Evolutionary conservation across 2,329 filamentous ascomycete species (phyloP), one percentile per base, ranked within the genome.

Genomic region (Colletotrichum melonis): DNA sequence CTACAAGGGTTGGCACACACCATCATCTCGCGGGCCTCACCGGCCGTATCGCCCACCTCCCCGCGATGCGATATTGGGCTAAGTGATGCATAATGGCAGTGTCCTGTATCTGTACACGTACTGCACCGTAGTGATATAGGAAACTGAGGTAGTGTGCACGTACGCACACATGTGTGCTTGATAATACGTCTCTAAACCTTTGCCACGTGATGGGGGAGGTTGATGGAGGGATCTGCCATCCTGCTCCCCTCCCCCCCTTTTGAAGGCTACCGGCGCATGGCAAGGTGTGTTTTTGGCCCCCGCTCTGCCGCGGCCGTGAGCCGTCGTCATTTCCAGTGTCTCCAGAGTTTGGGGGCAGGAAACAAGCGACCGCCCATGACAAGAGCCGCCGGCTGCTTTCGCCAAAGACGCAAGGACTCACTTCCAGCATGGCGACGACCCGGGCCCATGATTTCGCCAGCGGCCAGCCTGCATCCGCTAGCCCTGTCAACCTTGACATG

Each of bases 341-440:
- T 64, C 67, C 63, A 62, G 56, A 42, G 63, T 74, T 49, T 75
- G 69, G 74, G 74, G 74, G 73, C 74, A 75, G 73, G 65, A 75
- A 75, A 75, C 73, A 75, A 75, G 74, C 74, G 74, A 75, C 59
- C 62, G 56, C 52, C 70, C 42, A 55, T 63, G 65, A 73, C 42
- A 73, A 65, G 57, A 73, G 73, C 73, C 73, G 73, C 73, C 66
- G 62, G 71, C 57, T 49, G 19, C 42, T 66, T 71, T 73, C 62
- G 62, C 65, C 54, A 69, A 64, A 52, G 60, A 67, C 52, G 65
- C 42, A 52, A 55, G 30, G 16, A 62, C 38, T 49, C 46, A 19
- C 46, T 26, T 22, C 28, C 38, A 46, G 28, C 46, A 54, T 6
- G 52, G 19, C 63, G 11, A 28, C 19, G 11, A 22, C 16, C 24